phyloP scores from a whole-genome alignment of 2,329 filamentous ascomycete genomes.

The Sclerotinia sclerotiorum region DNA sequence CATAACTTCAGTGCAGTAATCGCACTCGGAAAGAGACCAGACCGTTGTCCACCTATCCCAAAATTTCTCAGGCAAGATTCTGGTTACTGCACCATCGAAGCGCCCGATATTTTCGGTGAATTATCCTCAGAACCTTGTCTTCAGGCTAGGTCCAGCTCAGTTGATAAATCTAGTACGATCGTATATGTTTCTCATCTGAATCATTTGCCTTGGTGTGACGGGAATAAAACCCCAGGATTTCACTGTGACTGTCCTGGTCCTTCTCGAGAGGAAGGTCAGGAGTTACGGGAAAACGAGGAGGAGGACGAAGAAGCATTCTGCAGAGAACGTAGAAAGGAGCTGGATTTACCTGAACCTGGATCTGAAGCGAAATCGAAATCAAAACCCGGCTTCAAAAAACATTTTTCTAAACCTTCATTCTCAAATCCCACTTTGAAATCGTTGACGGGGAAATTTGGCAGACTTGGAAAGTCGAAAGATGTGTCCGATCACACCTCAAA shows the following conservation, averaged over 20 bases:
- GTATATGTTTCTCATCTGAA: neutral
- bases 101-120: too few species aligned
- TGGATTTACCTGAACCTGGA: neutral
- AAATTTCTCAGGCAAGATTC: neutral
- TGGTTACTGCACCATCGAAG: neutral
- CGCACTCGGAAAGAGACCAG: neutral
- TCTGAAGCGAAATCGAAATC: too few species aligned
- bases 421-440: too few species aligned
- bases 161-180: neutral
- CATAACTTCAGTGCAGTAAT: too few species aligned
- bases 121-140: neutral
- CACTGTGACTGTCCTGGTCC: neutral
- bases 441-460: neutral
- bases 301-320: neutral
- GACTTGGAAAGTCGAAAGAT: neutral
- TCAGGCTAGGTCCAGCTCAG: neutral
- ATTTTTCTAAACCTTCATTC: neutral
- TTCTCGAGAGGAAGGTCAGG: neutral
- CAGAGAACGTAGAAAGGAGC: neutral
- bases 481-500: neutral
- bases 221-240: neutral
- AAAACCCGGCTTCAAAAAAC: too few species aligned
- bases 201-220: neutral
- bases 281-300: neutral
- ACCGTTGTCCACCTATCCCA: neutral